A percentile compares a stretch with the other conserved stretches of the same genome.
Conservation (phyloP, 306 rosid species). For the Corylus avellana region DNA sequence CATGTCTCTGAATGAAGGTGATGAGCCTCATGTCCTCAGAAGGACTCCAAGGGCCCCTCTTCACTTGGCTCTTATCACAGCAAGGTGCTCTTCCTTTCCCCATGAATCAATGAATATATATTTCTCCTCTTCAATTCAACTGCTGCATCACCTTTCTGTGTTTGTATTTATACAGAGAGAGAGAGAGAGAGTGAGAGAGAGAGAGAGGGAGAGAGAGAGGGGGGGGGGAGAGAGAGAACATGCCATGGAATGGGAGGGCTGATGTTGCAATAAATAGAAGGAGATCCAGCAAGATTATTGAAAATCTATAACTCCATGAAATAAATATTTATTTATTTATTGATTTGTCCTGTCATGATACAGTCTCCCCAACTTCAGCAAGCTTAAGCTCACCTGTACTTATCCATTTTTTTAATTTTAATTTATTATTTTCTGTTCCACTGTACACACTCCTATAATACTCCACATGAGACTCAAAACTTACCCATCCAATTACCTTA, state of each 20-base stretch:
- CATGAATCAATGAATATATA: constrained; percentile 31
- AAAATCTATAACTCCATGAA: constrained; percentile 20
- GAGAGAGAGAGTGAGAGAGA: neutral
- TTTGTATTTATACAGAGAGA: constrained; percentile 7
- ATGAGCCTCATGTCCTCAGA: constrained; percentile 80
- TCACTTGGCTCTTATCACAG: constrained; percentile 84
- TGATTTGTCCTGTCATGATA: neutral
- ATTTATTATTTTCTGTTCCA: neutral
- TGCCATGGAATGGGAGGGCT: constrained; percentile 41
- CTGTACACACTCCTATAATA: neutral
- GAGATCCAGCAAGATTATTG: constrained; percentile 34
- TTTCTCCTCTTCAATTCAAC: neutral
- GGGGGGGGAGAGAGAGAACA: no score
- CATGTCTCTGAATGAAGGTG: constrained; percentile 79
- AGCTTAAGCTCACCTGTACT: constrained; percentile 2
- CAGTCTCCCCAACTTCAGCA: neutral
- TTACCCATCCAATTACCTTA: constrained; percentile 7
- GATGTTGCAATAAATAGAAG: constrained; percentile 49
- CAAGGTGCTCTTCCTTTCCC: constrained; percentile 97
- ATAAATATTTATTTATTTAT: constrained; percentile 7
- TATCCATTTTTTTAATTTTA: constrained; percentile 7
- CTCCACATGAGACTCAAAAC: constrained; percentile 1
- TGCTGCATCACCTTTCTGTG: neutral
- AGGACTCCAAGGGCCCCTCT: constrained; percentile 98
- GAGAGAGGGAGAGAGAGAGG: constrained; percentile 6